These are phyloP conservation scores for Eucommia ulmoides DNA, from an alignment of 257 asterid species.

Conservation along the genomic window DNA sequence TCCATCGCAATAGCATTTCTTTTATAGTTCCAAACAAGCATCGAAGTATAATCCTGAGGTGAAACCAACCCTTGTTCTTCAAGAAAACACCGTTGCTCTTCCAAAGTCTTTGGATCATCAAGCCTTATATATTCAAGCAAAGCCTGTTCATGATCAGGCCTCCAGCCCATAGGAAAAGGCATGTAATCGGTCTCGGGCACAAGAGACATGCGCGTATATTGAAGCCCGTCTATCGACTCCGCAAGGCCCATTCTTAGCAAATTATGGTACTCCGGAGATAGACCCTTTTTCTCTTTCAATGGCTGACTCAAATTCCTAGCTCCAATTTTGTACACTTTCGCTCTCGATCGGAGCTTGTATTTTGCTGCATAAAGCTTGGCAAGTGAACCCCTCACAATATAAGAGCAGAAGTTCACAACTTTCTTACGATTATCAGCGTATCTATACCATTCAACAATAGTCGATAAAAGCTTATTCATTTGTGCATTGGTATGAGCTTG, in stretches of 20 bases:
- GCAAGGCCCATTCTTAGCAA: conserved; percentile 86
- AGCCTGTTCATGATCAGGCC: conserved; percentile 90
- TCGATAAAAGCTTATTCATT: conserved; percentile 81
- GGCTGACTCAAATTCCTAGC: conserved; percentile 82
- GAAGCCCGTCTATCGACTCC: conserved; percentile 92
- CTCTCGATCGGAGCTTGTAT: conserved; percentile 88
- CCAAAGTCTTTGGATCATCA: conserved; percentile 52
- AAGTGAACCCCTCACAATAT: conserved; percentile 88
- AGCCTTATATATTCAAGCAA: conserved; percentile 72
- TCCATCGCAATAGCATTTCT: conserved; percentile 48
- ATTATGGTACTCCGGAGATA: conserved; percentile 86
- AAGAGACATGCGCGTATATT: conserved; percentile 85
- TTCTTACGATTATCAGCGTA: conserved; percentile 95
- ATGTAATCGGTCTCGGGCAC: conserved; percentile 94
- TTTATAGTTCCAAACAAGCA: conserved; percentile 96
- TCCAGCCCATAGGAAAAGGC: conserved; percentile 79
- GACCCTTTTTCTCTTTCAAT: conserved; percentile 87
- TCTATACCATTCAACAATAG: conserved; percentile 96
- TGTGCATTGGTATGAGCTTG: conserved; percentile 98
- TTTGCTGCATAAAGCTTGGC: conserved; percentile 98
- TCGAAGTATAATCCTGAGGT: conserved; percentile 87
- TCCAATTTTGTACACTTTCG: conserved; percentile 87
- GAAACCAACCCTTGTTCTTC: conserved; percentile 80
- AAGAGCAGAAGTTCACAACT: conserved; percentile 83
- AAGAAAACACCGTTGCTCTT: conserved; percentile 57